phyloP scores from a whole-genome alignment of 2,329 filamentous ascomycete species.

The Aspergillus pseudoglaucus region DNA sequence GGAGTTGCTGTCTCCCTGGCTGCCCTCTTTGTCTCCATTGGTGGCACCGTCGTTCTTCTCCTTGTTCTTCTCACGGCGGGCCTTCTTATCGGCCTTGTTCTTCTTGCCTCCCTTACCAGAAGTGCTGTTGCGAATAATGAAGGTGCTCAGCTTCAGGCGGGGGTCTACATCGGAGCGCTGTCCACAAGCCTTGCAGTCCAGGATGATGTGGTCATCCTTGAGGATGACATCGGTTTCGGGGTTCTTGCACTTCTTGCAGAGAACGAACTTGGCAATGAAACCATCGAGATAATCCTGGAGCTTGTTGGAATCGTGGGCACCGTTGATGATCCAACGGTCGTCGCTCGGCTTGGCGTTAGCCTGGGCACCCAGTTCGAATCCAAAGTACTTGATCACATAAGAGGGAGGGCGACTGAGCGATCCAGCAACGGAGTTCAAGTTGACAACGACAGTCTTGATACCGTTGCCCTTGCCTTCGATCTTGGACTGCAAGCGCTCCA shows the following conservation, averaged over 20 bases:
- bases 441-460: slow-evolving; percentile 98
- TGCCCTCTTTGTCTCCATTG: slow-evolving; percentile 53
- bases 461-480: slow-evolving; percentile 99
- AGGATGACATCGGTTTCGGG: slow-evolving; percentile 94
- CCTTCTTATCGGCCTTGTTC: slow-evolving; percentile 92
- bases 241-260: slow-evolving; percentile 99
- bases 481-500: slow-evolving; percentile 98
- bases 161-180: slow-evolving; percentile 86
- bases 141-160: slow-evolving; percentile 90
- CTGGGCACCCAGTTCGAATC: slow-evolving; percentile 96
- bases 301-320: slow-evolving; percentile 88
- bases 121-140: slow-evolving; percentile 86
- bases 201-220: slow-evolving; percentile 84
- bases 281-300: slow-evolving; percentile 97
- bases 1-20: slow-evolving; percentile 60
- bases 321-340: slow-evolving; percentile 99
- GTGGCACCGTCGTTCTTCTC: slow-evolving; percentile 52
- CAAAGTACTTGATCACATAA: slow-evolving; percentile 99
- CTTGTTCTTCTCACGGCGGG: slow-evolving; percentile 70
- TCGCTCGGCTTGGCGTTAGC: slow-evolving; percentile 96
- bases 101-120: slow-evolving; percentile 89
- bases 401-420: slow-evolving; percentile 86
- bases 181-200: slow-evolving; percentile 98
- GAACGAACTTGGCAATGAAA: slow-evolving; percentile 97
- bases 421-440: slow-evolving; percentile 85